Conservation (phyloP, 1,284 basidiomycete genomes). For the Sporisorium iseilematis-ciliati region DNA sequence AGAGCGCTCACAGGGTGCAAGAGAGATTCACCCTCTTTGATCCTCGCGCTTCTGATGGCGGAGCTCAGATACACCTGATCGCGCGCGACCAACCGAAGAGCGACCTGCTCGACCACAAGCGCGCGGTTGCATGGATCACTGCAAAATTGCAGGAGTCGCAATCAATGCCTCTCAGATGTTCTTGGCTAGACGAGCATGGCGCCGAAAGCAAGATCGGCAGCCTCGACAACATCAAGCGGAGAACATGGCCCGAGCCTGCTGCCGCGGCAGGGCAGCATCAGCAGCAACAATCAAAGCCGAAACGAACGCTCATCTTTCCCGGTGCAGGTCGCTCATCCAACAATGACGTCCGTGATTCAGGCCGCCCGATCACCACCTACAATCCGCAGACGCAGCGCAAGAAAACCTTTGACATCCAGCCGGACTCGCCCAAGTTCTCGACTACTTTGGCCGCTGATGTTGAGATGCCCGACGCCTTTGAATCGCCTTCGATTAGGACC, state of each 20-base stretch:
- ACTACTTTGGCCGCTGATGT: slow-evolving; percentile 4
- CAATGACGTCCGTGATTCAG: neutral
- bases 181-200: slow-evolving; percentile 11
- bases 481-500: neutral
- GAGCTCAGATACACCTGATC: slow-evolving; percentile 27
- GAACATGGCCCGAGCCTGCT: neutral
- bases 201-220: slow-evolving; percentile 14
- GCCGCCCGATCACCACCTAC: neutral
- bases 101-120: slow-evolving; percentile 5
- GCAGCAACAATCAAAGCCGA: slow-evolving; percentile 1
- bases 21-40: slow-evolving; percentile 21
- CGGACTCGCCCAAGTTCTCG: slow-evolving; percentile 21
- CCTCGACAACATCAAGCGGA: slow-evolving; percentile 2
- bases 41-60: slow-evolving; percentile 25
- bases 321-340: slow-evolving; percentile 8
- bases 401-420: slow-evolving; percentile 37
- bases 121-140: slow-evolving; percentile 1
- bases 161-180: neutral
- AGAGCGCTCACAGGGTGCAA: slow-evolving; percentile 18
- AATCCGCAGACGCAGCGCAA: slow-evolving; percentile 5
- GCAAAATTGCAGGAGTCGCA: neutral
- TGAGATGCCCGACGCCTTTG: slow-evolving; percentile 11
- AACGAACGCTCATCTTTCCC: slow-evolving; percentile 25
- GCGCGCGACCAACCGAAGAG: neutral
- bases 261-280: neutral